Conservation (phyloP, 2,329 filamentous ascomycete genomes). For the Aspergillus sp. region DNA sequence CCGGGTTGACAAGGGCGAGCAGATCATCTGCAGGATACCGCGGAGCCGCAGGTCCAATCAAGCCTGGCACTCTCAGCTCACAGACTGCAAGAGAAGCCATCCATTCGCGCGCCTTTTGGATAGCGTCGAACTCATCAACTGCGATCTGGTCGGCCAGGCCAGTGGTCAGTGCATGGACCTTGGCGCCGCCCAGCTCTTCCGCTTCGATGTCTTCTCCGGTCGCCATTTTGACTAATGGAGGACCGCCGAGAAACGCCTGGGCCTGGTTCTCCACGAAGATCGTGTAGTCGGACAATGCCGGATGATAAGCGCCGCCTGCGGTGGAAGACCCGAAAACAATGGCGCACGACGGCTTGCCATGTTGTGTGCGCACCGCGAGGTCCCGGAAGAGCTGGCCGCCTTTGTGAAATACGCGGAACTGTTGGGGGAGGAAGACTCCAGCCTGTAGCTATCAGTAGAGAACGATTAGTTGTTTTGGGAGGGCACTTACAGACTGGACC, state of each 20-base stretch:
- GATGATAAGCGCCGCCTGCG: slow-evolving; percentile 43
- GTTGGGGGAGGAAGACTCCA: slow-evolving; percentile 43
- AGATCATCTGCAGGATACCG: slow-evolving; percentile 39
- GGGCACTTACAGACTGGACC: not conserved
- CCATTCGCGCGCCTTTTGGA: slow-evolving; percentile 40
- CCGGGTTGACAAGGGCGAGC: slow-evolving; percentile 35
- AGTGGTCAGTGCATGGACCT: slow-evolving; percentile 40
- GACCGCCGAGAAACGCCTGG: slow-evolving; percentile 45
- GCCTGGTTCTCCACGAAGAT: slow-evolving; percentile 44
- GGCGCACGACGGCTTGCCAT: slow-evolving; percentile 41
- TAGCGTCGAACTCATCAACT: slow-evolving; percentile 43
- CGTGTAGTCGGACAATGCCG: slow-evolving; percentile 43
- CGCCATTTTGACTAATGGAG: slow-evolving; percentile 48
- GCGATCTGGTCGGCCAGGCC: slow-evolving; percentile 46
- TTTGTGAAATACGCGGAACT: slow-evolving; percentile 47
- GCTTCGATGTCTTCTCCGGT: slow-evolving; percentile 44
- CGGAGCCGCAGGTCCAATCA: slow-evolving; percentile 12
- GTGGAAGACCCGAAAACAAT: slow-evolving; percentile 47
- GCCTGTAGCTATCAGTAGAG: slow-evolving; percentile 21
- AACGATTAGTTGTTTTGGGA: not conserved
- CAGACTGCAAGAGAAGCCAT: slow-evolving; percentile 21
- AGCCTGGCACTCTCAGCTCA: slow-evolving; percentile 2
- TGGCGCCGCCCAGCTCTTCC: slow-evolving; percentile 43
- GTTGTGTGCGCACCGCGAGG: slow-evolving; percentile 36
- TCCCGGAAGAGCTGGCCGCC: slow-evolving; percentile 43